phyloP scores from a whole-genome alignment of 2,329 filamentous ascomycete genomes.

The Ophiostoma sp. region DNA sequence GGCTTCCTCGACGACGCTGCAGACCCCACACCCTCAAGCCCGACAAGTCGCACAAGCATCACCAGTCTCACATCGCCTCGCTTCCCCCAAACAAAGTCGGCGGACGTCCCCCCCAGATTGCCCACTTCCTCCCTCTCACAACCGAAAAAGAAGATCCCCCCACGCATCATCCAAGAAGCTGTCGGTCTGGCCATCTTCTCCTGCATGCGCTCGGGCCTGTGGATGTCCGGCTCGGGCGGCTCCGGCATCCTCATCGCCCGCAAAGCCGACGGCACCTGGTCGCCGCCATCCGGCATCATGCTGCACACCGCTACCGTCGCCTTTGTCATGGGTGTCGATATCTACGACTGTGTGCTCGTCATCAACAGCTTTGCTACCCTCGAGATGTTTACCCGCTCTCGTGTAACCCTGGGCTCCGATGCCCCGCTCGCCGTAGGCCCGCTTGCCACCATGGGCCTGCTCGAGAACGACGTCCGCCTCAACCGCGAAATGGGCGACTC shows the following conservation, averaged over 20 bases:
- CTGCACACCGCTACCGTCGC: conserved; percentile 84
- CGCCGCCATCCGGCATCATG: conserved; percentile 83
- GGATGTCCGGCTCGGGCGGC: conserved; percentile 85
- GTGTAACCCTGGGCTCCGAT: conserved; percentile 57
- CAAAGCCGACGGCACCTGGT: conserved; percentile 63
- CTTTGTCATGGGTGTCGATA: conserved; percentile 86
- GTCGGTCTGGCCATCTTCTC: conserved; percentile 91
- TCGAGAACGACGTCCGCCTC: conserved; percentile 46
- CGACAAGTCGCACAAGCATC: conserved; percentile 25
- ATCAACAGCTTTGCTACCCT: conserved; percentile 83
- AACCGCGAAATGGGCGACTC: conserved; percentile 48
- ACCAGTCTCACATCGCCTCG: conserved; percentile 24
- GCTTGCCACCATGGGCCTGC: conserved; percentile 51
- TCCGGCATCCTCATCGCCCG: conserved; percentile 81
- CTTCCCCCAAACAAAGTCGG: conserved; percentile 21
- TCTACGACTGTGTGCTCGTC: conserved; percentile 91
- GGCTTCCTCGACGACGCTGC: conserved; percentile 48
- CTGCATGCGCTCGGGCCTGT: conserved; percentile 88
- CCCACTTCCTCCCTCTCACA: conserved; percentile 39
- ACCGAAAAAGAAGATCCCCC: conserved; percentile 75
- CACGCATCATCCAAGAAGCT: conserved; percentile 78
- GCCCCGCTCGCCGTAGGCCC: conserved; percentile 42
- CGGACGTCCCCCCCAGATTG: conserved; percentile 22
- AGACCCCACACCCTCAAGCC: conserved; percentile 33
- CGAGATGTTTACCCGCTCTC: conserved; percentile 73